These are phyloP conservation scores for Solanum bukasovii DNA, from an alignment of 257 asterid species.

Conservation along the genomic window DNA sequence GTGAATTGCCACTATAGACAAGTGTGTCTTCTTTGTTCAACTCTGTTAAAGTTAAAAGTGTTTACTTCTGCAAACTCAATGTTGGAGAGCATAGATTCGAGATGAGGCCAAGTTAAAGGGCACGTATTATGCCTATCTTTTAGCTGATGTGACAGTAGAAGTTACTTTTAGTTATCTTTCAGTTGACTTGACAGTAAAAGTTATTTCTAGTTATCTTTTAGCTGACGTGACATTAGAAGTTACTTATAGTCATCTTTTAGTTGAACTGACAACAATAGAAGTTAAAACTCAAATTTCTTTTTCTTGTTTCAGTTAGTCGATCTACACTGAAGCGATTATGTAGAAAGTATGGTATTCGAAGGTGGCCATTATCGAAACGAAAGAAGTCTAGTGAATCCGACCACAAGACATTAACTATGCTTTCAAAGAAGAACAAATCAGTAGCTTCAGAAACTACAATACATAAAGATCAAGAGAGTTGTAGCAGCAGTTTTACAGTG, in stretches of 20 bases:
- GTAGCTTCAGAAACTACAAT: background rate
- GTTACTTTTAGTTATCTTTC: background rate
- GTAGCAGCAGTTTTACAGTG: background rate
- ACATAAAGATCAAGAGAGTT: background rate
- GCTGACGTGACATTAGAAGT: background rate
- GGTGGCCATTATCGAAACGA: constrained; percentile 60
- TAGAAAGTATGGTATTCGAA: constrained; percentile 77
- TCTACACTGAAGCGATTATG: constrained; percentile 90
- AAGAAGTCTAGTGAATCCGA: background rate
- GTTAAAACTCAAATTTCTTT: background rate
- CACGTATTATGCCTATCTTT: background rate
- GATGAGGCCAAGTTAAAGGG: background rate
- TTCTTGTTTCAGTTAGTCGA: constrained; percentile 59
- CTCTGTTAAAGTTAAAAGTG: background rate
- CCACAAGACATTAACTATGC: background rate
- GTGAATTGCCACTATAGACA: background rate
- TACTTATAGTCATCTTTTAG: background rate
- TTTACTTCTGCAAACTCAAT: background rate
- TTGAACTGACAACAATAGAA: background rate
- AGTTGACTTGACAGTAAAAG: background rate
- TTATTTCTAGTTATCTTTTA: background rate
- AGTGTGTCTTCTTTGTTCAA: background rate
- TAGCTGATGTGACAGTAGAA: no score
- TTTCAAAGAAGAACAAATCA: background rate
- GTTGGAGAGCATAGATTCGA: background rate